Percentiles rank a stretch among this genome's conserved stretches.
Conservation (phyloP, 768 basidiomycete genomes). For the Tricholoma hemisulphureum region DNA sequence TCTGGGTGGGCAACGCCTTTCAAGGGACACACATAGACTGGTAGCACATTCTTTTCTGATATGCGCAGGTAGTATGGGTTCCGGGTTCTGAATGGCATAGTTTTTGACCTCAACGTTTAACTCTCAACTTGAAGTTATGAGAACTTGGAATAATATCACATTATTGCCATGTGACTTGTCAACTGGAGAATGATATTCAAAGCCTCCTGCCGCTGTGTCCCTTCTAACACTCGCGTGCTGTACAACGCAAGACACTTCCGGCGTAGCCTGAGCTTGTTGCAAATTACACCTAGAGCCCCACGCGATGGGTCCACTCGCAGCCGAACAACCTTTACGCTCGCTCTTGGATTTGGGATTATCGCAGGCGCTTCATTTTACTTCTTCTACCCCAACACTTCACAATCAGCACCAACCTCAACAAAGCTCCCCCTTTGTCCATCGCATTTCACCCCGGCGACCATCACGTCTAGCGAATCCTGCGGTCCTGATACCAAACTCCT, state of each 20-base stretch:
- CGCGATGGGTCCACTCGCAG: background rate
- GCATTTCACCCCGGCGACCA: constrained; percentile 60
- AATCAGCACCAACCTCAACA: constrained; percentile 41
- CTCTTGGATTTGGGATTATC: constrained; percentile 21
- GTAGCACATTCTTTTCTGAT: constrained; percentile 69
- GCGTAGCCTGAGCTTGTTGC: background rate
- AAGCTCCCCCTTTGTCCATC: constrained; percentile 41
- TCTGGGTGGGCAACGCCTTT: constrained; percentile 27
- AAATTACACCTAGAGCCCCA: background rate
- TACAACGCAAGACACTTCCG: background rate
- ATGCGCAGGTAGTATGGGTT: constrained; percentile 85
- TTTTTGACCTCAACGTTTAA: background rate
- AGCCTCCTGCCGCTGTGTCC: background rate
- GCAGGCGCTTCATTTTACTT: constrained; percentile 48
- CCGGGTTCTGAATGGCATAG: constrained; percentile 66
- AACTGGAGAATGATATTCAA: background rate
- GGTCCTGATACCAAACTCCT: constrained; percentile 65
- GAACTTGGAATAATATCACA: no score
- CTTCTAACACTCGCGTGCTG: background rate
- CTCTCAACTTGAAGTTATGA: background rate
- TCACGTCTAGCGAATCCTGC: constrained; percentile 50
- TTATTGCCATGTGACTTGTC: no score
- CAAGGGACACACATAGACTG: constrained; percentile 54
- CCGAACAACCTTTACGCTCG: background rate
- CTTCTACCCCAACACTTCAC: constrained; percentile 48